Percentiles rank a stretch among this genome's conserved stretches.
These are phyloP conservation scores for Juncus inflexus DNA, from an alignment of 176 grass and related monocot genomes.

Conservation along the genomic window DNA sequence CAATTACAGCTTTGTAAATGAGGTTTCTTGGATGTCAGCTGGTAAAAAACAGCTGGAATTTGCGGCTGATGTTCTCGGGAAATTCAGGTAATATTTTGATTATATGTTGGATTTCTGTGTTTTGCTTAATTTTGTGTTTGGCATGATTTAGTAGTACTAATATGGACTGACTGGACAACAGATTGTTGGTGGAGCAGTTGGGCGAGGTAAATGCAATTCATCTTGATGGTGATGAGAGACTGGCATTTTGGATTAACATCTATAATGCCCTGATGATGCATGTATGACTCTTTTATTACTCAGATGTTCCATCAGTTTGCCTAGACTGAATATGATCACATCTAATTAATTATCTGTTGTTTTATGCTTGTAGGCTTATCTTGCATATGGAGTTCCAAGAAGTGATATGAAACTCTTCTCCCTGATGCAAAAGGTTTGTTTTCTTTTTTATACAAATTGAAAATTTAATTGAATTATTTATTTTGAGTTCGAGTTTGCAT, in stretches of 20 bases:
- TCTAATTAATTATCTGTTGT: neutral
- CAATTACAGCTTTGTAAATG: slow-evolving; percentile 53
- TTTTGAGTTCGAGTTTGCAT: neutral
- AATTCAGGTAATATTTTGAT: slow-evolving; percentile 70
- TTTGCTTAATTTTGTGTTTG: neutral
- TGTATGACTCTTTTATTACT: slow-evolving; percentile 25
- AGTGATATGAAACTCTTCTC: slow-evolving; percentile 86
- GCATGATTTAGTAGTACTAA: slow-evolving; percentile 24
- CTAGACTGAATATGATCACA: neutral
- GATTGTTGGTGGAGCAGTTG: slow-evolving; percentile 80
- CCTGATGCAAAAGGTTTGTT: slow-evolving; percentile 89
- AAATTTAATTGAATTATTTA: neutral
- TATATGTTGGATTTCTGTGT: neutral
- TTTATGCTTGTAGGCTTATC: slow-evolving; percentile 58
- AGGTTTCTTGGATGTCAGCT: slow-evolving; percentile 94
- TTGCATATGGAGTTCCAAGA: slow-evolving; percentile 91
- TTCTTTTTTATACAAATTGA: no score
- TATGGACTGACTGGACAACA: slow-evolving; percentile 28
- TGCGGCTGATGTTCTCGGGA: slow-evolving; percentile 65
- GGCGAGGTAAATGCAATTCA: slow-evolving; percentile 77
- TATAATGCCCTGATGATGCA: slow-evolving; percentile 98
- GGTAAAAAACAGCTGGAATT: slow-evolving; percentile 89
- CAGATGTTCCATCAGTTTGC: no score
- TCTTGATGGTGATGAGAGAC: slow-evolving; percentile 52
- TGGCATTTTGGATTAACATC: slow-evolving; percentile 97